Percentiles rank a stretch among this genome's conserved stretches.
Conservation (phyloP, 257 asterid species). For the Plantago ovata region DNA sequence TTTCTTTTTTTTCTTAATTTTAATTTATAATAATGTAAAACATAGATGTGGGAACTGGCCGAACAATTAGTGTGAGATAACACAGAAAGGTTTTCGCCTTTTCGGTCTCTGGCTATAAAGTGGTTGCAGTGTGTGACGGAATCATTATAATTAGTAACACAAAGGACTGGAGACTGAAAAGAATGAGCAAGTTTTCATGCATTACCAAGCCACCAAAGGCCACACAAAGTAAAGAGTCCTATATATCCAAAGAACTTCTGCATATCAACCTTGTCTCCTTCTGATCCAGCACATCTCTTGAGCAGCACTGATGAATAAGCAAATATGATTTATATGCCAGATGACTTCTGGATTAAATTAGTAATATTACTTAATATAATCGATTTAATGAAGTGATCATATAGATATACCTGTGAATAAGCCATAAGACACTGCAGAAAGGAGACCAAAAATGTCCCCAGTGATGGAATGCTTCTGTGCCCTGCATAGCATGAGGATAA, state of each 20-base stretch:
- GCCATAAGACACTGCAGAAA: slow-evolving; percentile 70
- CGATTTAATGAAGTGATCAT: neutral
- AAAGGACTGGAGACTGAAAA: too few species aligned
- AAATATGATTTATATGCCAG: neutral
- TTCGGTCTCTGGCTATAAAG: too few species aligned
- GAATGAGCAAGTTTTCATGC: too few species aligned
- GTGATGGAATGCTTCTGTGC: slow-evolving; percentile 39
- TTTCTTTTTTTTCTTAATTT: too few species aligned
- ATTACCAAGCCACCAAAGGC: slow-evolving; percentile 92
- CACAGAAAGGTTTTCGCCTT: too few species aligned
- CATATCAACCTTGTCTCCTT: slow-evolving; percentile 60
- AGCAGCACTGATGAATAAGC: slow-evolving; percentile 55
- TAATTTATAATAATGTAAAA: too few species aligned
- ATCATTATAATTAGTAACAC: too few species aligned
- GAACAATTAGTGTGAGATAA: too few species aligned
- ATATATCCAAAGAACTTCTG: slow-evolving; percentile 69
- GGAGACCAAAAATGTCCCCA: slow-evolving; percentile 68
- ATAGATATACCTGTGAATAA: slow-evolving; percentile 56
- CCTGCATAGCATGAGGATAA: slow-evolving; percentile 30
- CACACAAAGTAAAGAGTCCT: slow-evolving; percentile 59
- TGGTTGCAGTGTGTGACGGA: too few species aligned
- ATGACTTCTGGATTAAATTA: slow-evolving; percentile 3
- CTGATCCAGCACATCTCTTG: slow-evolving; percentile 67
- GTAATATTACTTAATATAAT: neutral
- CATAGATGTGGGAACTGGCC: too few species aligned